phyloP scores from a whole-genome alignment of 306 rosid genomes.

The Vigna nakashimae region DNA sequence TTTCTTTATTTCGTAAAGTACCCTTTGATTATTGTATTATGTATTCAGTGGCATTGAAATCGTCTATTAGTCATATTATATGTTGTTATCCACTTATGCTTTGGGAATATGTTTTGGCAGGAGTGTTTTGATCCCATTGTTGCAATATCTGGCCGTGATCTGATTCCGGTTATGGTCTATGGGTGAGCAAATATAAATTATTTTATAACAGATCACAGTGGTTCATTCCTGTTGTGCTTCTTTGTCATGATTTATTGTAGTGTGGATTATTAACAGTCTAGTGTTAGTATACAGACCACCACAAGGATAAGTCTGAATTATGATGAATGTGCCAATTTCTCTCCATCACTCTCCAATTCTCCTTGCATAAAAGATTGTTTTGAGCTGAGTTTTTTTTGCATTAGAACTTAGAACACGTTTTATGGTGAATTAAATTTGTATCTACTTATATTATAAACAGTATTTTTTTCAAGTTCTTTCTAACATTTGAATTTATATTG shows the following conservation, averaged over 20 bases:
- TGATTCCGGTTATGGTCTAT: constrained; percentile 98
- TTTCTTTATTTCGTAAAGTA: constrained; percentile 10
- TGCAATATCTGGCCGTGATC: constrained; percentile 93
- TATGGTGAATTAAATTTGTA: constrained; percentile 13
- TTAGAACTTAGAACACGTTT: constrained; percentile 6
- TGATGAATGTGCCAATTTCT: constrained; percentile 5
- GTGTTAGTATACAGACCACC: constrained; percentile 4
- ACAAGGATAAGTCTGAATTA: constrained; percentile 2
- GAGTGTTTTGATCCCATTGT: constrained; percentile 99
- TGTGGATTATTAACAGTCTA: constrained; percentile 2
- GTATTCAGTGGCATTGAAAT: constrained; percentile 22
- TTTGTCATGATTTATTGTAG: constrained; percentile 14
- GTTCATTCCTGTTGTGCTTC: not conserved
- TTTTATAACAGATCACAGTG: constrained; percentile 15
- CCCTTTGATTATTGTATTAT: not conserved
- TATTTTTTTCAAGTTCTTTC: not conserved
- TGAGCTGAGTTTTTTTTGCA: constrained; percentile 21
- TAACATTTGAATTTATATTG: not conserved
- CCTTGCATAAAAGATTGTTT: constrained; percentile 2
- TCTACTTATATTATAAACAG: not conserved
- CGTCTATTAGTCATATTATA: not conserved
- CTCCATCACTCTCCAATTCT: not conserved
- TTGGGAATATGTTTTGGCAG: constrained; percentile 58
- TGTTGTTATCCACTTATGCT: constrained; percentile 31
- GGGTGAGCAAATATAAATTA: constrained; percentile 67